Percentiles rank a stretch among this genome's conserved stretches.
These are phyloP conservation scores for Chlamydomonas eustigma DNA, from an alignment of 139 green algal species.

Conservation along the genomic window DNA sequence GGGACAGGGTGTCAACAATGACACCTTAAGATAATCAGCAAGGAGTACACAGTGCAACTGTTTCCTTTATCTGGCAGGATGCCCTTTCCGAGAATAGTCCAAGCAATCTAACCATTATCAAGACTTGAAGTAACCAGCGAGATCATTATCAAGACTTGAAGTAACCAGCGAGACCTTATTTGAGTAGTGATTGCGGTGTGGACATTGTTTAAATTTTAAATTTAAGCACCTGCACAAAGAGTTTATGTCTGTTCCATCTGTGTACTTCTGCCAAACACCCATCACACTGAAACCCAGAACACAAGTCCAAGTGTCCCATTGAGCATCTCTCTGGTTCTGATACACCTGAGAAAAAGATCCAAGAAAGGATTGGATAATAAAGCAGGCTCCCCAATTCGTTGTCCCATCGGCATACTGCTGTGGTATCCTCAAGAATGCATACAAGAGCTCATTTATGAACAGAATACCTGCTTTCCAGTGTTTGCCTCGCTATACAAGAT, in stretches of 20 bases:
- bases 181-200: background rate
- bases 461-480: slow-evolving; percentile 44
- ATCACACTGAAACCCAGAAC: slow-evolving; percentile 69
- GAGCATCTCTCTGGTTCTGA: slow-evolving; percentile 53
- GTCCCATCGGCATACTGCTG: too few species aligned
- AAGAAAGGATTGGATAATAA: too few species aligned
- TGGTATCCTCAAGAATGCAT: background rate
- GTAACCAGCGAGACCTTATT: background rate
- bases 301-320: slow-evolving; percentile 53
- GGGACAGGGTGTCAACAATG: too few species aligned
- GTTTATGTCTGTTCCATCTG: slow-evolving; percentile 73
- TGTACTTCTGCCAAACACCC: slow-evolving; percentile 63
- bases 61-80: too few species aligned
- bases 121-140: too few species aligned
- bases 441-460: background rate
- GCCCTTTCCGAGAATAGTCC: too few species aligned
- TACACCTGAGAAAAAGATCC: slow-evolving; percentile 27
- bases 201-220: background rate
- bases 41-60: too few species aligned
- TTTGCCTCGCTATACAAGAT: slow-evolving; percentile 58
- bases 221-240: slow-evolving; percentile 36
- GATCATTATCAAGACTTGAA: too few species aligned
- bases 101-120: too few species aligned
- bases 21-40: too few species aligned
- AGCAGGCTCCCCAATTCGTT: background rate